These are phyloP conservation scores for Yamadazyma dendronema DNA, from an alignment of 1,139 yeast species.

Conservation along the genomic window DNA sequence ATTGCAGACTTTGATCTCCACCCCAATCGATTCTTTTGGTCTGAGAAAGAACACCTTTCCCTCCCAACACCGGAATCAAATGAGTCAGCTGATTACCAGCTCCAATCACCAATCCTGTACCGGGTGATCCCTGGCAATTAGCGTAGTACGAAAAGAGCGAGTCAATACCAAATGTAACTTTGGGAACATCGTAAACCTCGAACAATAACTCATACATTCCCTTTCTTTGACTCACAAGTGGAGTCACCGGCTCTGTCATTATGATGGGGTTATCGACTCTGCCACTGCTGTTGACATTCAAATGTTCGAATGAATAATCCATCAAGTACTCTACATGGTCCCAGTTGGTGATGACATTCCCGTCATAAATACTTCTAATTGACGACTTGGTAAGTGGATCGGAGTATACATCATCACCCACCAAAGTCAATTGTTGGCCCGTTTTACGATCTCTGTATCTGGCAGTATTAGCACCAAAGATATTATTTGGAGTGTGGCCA, in stretches of 20 bases:
- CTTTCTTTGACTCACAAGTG: constrained; percentile 67
- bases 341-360: constrained; percentile 86
- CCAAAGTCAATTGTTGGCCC: constrained; percentile 61
- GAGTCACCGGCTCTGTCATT: constrained; percentile 75
- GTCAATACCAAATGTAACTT: constrained; percentile 79
- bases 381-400: constrained; percentile 70
- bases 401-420: constrained; percentile 78
- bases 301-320: constrained; percentile 79
- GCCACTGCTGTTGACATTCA: constrained; percentile 62
- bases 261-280: constrained; percentile 74
- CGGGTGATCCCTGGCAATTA: constrained; percentile 33
- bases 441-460: constrained; percentile 76
- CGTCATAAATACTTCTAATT: constrained; percentile 82
- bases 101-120: constrained; percentile 68
- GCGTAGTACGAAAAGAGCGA: constrained; percentile 71
- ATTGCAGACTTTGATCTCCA: constrained; percentile 71
- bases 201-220: constrained; percentile 78
- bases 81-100: constrained; percentile 83
- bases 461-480: constrained; percentile 69
- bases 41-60: constrained; percentile 62
- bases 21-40: constrained; percentile 92
- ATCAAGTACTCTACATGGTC: constrained; percentile 79
- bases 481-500: constrained; percentile 53
- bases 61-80: constrained; percentile 74
- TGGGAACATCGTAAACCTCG: constrained; percentile 75